Evolutionary conservation across 257 asterid species (phyloP).

Genomic region (Perilla frutescens): DNA sequence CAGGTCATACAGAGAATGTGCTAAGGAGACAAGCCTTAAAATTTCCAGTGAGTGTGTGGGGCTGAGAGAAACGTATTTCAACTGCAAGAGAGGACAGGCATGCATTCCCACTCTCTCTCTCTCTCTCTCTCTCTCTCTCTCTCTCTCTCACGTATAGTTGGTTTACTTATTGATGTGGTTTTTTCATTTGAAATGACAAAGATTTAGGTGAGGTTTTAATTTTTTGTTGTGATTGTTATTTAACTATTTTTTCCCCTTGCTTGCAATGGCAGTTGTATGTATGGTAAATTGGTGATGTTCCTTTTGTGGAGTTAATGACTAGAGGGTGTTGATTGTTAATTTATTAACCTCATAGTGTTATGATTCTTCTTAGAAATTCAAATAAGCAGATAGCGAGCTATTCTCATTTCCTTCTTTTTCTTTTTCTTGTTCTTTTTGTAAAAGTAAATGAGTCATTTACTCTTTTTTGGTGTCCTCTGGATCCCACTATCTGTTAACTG

Average conservation of each 20-base stretch:
- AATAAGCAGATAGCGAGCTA: not conserved
- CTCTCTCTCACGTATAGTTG: not conserved
- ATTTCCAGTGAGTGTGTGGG: conserved; percentile 92
- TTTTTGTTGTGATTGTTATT: conserved; percentile 12
- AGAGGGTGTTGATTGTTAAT: not conserved
- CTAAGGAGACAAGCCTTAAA: conserved; percentile 71
- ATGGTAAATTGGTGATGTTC: not conserved
- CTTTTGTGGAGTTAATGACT: not conserved
- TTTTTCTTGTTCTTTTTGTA: not conserved
- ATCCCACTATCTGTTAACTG: not conserved
- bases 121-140: not conserved
- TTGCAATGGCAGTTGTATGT: not conserved
- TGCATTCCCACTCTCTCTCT: not conserved
- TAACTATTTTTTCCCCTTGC: not conserved
- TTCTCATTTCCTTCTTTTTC: not conserved
- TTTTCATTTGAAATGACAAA: conserved; percentile 21
- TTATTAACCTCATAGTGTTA: not conserved
- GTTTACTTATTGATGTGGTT: not conserved
- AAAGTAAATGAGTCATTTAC: not conserved
- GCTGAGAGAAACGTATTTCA: conserved; percentile 88
- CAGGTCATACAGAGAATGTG: conserved; percentile 78
- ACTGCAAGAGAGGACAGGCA: conserved; percentile 98
- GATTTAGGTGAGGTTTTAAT: not conserved
- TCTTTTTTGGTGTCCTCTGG: not conserved
- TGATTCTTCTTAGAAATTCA: not conserved